These are phyloP conservation scores for Apodospora peruviana DNA, from an alignment of 495 filamentous ascomycete genomes.

Conservation along the genomic window DNA sequence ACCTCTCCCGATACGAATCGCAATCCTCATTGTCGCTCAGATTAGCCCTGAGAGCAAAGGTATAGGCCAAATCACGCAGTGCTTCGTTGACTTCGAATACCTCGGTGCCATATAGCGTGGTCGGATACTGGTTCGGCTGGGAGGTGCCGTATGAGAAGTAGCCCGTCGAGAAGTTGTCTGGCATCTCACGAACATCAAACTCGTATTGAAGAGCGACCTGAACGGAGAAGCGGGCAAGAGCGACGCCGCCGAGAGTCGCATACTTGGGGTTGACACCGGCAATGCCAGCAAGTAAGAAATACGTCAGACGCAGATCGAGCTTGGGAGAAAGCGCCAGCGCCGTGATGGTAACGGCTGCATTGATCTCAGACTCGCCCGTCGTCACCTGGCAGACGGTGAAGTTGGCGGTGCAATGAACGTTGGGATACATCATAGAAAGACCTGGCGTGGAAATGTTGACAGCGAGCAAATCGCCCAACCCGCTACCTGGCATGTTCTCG, in stretches of 20 bases:
- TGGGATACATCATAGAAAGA: constrained; percentile 58
- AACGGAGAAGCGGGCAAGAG: constrained; percentile 62
- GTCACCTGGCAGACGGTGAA: constrained; percentile 57
- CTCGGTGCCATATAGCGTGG: constrained; percentile 66
- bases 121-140: constrained; percentile 54
- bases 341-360: constrained; percentile 59
- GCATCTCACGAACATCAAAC: constrained; percentile 65
- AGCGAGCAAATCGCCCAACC: constrained; percentile 48
- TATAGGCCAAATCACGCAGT: constrained; percentile 51
- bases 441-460: constrained; percentile 64
- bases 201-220: constrained; percentile 73
- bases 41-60: constrained; percentile 49
- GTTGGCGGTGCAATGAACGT: constrained; percentile 57
- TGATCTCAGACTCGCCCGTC: constrained; percentile 60
- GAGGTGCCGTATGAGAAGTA: constrained; percentile 59
- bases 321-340: constrained; percentile 51
- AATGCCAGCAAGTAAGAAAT: constrained; percentile 68
- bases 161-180: constrained; percentile 57
- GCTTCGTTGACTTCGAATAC: constrained; percentile 67
- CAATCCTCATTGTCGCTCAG: constrained; percentile 51
- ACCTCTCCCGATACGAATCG: constrained; percentile 54
- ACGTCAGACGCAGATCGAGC: constrained; percentile 64
- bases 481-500: constrained; percentile 42
- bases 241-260: constrained; percentile 56
- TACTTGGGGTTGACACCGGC: constrained; percentile 65